phyloP scores from a whole-genome alignment of 352 stramenopile species.

The Aphanomyces euteiches region DNA sequence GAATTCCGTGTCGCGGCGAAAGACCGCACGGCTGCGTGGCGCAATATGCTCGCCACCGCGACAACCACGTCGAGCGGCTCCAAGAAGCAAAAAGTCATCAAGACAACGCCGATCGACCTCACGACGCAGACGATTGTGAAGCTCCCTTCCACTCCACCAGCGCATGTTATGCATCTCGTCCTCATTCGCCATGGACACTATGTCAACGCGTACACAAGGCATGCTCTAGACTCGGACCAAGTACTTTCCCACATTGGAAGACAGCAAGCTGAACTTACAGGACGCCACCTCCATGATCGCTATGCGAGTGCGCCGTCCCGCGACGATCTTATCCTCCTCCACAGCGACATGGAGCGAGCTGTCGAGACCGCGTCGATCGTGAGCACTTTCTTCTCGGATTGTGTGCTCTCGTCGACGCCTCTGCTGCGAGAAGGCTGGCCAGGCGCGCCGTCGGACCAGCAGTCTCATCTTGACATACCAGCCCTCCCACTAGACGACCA shows the following conservation, averaged over 20 bases:
- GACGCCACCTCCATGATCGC: slow-evolving; percentile 57
- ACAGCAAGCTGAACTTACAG: slow-evolving; percentile 65
- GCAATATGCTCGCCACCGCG: slow-evolving; percentile 10
- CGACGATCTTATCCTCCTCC: slow-evolving; percentile 53
- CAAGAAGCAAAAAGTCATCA: slow-evolving; percentile 22
- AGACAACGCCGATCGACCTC: not conserved
- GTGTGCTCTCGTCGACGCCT: slow-evolving; percentile 40
- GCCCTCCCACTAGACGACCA: slow-evolving; percentile 30
- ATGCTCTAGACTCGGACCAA: slow-evolving; percentile 57
- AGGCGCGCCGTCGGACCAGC: slow-evolving; percentile 51
- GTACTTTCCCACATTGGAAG: slow-evolving; percentile 75
- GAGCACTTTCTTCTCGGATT: slow-evolving; percentile 45
- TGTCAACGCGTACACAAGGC: slow-evolving; percentile 64
- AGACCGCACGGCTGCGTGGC: not conserved
- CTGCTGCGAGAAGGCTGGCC: slow-evolving; percentile 77
- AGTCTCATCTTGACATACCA: slow-evolving; percentile 29
- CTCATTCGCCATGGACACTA: slow-evolving; percentile 79
- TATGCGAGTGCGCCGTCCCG: slow-evolving; percentile 53
- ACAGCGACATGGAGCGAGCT: slow-evolving; percentile 72
- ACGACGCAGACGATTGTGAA: not conserved
- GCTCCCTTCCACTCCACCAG: slow-evolving; percentile 36
- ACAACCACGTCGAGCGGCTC: not conserved
- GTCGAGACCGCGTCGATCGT: slow-evolving; percentile 71
- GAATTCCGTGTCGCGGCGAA: not conserved
- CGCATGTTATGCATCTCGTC: slow-evolving; percentile 69